A percentile compares a stretch with the other conserved stretches of the same genome.
These are phyloP conservation scores for Kwoniella dejecticola DNA, from an alignment of 768 basidiomycete species.

Conservation along the genomic window DNA sequence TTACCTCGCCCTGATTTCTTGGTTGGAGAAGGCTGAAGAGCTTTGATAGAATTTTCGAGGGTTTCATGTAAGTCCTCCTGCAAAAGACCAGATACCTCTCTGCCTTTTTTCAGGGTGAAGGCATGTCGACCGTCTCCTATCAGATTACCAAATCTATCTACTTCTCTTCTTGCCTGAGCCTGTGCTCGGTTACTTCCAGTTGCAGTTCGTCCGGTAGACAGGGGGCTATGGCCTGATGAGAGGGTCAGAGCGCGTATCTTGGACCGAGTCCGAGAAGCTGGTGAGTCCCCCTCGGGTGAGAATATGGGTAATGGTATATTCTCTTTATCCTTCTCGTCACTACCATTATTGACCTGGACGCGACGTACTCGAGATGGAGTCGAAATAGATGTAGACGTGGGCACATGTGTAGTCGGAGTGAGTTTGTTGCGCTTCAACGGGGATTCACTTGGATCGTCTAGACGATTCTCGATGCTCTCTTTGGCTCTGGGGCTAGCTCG, in stretches of 20 bases:
- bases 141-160: slow-evolving; percentile 9
- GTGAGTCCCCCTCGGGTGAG: slow-evolving; percentile 22
- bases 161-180: not conserved
- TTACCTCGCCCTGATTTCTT: not conserved
- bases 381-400: not conserved
- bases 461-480: not conserved
- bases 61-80: not conserved
- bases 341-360: too few species aligned
- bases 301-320: slow-evolving; percentile 25
- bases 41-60: not conserved
- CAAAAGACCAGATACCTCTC: slow-evolving; percentile 24
- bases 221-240: slow-evolving; percentile 1
- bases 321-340: slow-evolving; percentile 29
- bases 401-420: not conserved
- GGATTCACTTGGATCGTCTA: slow-evolving; percentile 10
- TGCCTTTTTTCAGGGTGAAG: slow-evolving; percentile 41
- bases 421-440: slow-evolving; percentile 11
- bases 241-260: slow-evolving; percentile 20
- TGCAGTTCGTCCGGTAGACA: not conserved
- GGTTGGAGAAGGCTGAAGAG: not conserved
- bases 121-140: slow-evolving; percentile 38
- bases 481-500: not conserved
- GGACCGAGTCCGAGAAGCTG: slow-evolving; percentile 40
- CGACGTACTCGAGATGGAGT: not conserved
- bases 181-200: not conserved